phyloP scores from a whole-genome alignment of 2,329 filamentous ascomycete species.

The Fusarium pilosicola region DNA sequence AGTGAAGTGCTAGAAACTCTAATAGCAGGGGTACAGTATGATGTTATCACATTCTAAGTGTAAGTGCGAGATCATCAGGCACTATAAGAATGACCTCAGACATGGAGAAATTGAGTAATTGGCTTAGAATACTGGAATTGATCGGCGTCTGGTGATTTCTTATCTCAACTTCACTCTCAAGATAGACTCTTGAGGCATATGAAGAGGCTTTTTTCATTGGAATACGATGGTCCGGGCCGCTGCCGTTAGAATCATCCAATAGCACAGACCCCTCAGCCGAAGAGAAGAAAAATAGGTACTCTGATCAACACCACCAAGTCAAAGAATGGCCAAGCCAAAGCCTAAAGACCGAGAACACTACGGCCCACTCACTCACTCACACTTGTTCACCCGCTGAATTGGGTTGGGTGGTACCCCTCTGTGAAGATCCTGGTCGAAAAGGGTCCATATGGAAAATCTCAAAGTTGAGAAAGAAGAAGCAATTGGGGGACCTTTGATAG shows the following conservation, averaged over 20 bases:
- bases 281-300: constrained; percentile 2
- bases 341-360: constrained; percentile 17
- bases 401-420: constrained; percentile 6
- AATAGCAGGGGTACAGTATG: constrained; percentile 11
- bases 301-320: constrained; percentile 2
- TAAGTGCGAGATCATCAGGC: constrained; percentile 28
- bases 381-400: constrained; percentile 28
- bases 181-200: background rate
- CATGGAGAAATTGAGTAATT: background rate
- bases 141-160: constrained; percentile 14
- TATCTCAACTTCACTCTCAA: background rate
- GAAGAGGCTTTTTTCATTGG: background rate
- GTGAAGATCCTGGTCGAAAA: constrained; percentile 14
- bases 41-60: constrained; percentile 4
- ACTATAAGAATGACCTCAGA: constrained; percentile 31
- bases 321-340: constrained; percentile 2
- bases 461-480: background rate
- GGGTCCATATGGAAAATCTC: background rate
- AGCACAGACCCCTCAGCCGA: background rate
- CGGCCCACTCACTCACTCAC: constrained; percentile 12
- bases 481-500: background rate
- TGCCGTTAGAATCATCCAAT: constrained; percentile 26
- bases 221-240: constrained; percentile 20
- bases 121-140: constrained; percentile 21
- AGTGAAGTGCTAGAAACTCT: constrained; percentile 12